Evolutionary conservation across 306 rosid species (phyloP), one percentile per base, ranked within the genome.

Genomic region (Prunus campanulata): DNA sequence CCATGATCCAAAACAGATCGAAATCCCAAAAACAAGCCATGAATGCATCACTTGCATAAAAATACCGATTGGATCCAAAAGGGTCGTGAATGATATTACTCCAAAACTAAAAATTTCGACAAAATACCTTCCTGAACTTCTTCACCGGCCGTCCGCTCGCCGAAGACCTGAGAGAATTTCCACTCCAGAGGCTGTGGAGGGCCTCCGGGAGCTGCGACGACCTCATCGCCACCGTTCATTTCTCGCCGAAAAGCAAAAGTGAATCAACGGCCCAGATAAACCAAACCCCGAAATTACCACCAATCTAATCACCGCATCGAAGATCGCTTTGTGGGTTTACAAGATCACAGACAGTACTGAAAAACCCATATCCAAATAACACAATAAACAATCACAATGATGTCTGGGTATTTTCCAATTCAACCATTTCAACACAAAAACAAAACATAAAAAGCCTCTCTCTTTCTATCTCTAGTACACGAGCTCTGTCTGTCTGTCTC

Each of bases 91-190:
- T 35, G 71, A 46, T 16, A 47, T n/a, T 15, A 61, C 54, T 60
- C 48, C 52, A 62, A 67, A 22, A 70, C 66, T 57, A 66, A 30
- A 71, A 15, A 66, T 25, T 47, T 32, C 5, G 11, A 42, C 25
- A 67, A 75, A 62, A 56, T 83, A 96, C 99, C 99, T 96, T 96
- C 99, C 87, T 96, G 99, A 66, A 96, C 99, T 84, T 96, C 99
- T 77, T 96, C 99, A 27, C 99, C 99, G 62, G 93, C 99, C 55
- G 98, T 73, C 30, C 99, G 97, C 83, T 96, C 99, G 19, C 99
- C 99, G 65, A 96, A 96, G 14, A 96, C 99, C 89, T 96, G 99
- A 13, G 99, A 92, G 88, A 96, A 96, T 88, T 92, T 96, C 99
- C 99, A 96, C 71, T 96, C 99, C 86, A 96, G 84, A 75, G 89